Percentiles rank a stretch among this genome's conserved stretches.
phyloP scores from a whole-genome alignment of 2,329 filamentous ascomycete genomes.

The Meredithiella fracta region DNA sequence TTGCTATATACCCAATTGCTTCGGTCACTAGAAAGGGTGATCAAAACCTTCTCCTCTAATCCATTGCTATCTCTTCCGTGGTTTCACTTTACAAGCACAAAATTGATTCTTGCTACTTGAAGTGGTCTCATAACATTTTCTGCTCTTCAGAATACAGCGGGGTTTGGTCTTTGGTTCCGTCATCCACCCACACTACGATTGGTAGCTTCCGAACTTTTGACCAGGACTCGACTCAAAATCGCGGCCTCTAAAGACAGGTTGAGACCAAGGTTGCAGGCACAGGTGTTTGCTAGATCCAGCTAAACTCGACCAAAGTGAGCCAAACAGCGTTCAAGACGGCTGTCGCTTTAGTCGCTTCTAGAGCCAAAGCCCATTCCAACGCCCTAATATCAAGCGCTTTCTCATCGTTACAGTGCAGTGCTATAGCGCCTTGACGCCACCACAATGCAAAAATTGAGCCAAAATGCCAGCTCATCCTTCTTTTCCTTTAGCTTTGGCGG shows the following conservation, averaged over 20 bases:
- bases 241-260: neutral
- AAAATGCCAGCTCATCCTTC: conserved; percentile 24
- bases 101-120: too few relatives aligned
- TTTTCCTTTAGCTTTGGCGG: conserved; percentile 20
- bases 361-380: neutral
- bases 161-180: neutral
- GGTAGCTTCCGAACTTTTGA: neutral
- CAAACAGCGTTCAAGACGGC: too few relatives aligned
- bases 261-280: neutral
- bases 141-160: too few relatives aligned
- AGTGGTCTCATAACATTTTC: too few relatives aligned
- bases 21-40: too few relatives aligned
- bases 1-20: too few relatives aligned
- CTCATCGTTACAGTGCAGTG: neutral
- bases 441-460: conserved; percentile 13
- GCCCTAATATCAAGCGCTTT: neutral
- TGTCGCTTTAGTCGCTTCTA: neutral
- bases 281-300: neutral
- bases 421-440: neutral
- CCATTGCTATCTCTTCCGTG: too few relatives aligned
- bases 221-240: neutral
- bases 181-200: neutral
- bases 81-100: too few relatives aligned
- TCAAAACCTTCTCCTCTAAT: too few relatives aligned
- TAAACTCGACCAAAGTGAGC: too few relatives aligned